Evolutionary conservation across 176 grass and related monocot species (phyloP).

Genomic region (Avena sativa): DNA sequence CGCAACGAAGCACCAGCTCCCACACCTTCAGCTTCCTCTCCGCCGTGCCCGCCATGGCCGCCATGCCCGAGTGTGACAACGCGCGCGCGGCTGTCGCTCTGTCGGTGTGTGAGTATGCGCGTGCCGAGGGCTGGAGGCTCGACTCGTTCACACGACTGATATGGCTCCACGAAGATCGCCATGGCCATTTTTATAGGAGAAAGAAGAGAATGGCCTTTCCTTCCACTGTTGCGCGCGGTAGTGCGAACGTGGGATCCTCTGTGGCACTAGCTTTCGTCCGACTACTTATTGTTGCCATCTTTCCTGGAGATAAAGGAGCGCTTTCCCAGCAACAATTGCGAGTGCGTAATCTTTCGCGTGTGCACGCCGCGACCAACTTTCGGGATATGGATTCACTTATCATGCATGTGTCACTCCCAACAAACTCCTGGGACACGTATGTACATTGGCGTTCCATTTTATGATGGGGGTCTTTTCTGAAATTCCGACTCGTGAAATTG

Average conservation of each 20-base stretch:
- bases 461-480: too few relatives aligned
- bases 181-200: slow-evolving; percentile 49
- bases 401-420: not conserved
- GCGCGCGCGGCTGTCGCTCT: not conserved
- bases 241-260: slow-evolving; percentile 33
- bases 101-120: not conserved
- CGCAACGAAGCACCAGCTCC: slow-evolving; percentile 66
- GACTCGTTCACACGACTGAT: not conserved
- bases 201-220: not conserved
- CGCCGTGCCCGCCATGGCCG: slow-evolving; percentile 16
- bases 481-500: too few relatives aligned
- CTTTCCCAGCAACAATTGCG: not conserved
- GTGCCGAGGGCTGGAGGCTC: not conserved
- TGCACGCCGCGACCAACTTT: slow-evolving; percentile 29
- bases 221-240: not conserved
- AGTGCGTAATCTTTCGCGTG: not conserved
- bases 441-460: not conserved
- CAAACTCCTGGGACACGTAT: not conserved
- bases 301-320: not conserved
- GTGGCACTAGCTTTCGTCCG: not conserved
- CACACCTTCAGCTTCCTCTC: slow-evolving; percentile 70
- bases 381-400: not conserved
- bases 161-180: not conserved
- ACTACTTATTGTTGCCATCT: not conserved
- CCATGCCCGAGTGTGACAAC: not conserved